These are phyloP conservation scores for Eucalyptus sp. DNA, from an alignment of 345 rosid genomes.

Conservation along the genomic window DNA sequence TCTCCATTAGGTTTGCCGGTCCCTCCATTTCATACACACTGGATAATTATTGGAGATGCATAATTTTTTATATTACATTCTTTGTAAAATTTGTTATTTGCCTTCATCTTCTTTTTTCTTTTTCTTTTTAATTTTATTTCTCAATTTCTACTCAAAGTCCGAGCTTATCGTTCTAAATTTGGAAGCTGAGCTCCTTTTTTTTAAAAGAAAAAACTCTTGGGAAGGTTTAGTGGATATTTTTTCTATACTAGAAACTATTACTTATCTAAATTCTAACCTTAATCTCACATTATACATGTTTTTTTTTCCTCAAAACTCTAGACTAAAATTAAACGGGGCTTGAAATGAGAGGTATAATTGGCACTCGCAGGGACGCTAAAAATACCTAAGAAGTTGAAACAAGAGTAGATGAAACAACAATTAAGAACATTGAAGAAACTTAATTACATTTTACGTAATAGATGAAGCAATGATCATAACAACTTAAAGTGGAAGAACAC, in stretches of 20 bases:
- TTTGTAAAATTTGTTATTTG: not conserved
- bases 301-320: not conserved
- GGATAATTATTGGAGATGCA: not conserved
- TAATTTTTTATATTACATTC: not conserved
- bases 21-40: not conserved
- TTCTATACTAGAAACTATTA: not conserved
- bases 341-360: no score
- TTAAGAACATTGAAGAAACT: no score
- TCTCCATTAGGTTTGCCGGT: accelerated
- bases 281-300: accelerated
- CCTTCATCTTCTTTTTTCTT: not conserved
- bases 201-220: accelerated
- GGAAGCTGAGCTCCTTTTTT: not conserved
- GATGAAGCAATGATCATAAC: no score
- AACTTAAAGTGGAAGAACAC: not conserved
- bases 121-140: no score
- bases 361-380: no score
- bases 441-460: no score
- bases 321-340: no score
- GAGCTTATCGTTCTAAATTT: not conserved
- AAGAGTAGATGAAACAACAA: no score
- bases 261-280: not conserved
- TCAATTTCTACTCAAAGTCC: not conserved
- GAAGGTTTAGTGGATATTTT: not conserved
- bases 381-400: no score